Evolutionary conservation across 2,329 filamentous ascomycete genomes (phyloP).

Genomic region (Aureobasidium sp.): DNA sequence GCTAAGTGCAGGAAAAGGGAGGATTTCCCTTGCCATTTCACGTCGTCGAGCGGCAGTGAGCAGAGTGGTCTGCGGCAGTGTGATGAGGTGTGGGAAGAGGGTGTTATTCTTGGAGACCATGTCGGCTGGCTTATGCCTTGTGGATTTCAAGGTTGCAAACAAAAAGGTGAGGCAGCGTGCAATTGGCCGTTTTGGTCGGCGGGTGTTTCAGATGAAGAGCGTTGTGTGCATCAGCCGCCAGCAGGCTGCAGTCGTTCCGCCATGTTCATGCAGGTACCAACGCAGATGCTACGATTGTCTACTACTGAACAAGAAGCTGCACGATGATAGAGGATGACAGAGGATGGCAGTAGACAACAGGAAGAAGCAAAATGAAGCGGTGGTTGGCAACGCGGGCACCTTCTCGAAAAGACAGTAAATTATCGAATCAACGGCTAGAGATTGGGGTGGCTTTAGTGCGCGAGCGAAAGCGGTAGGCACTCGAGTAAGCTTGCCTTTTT

Average conservation of each 20-base stretch:
- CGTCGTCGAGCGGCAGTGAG: not conserved
- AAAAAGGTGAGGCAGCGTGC: not conserved
- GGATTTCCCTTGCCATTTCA: not conserved
- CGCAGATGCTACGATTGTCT: not conserved
- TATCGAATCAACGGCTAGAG: conserved; percentile 14
- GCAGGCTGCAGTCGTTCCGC: not conserved
- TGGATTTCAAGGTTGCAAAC: not conserved
- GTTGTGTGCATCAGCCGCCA: conserved; percentile 10
- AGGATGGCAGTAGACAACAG: not conserved
- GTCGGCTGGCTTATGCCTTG: not conserved
- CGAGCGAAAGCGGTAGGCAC: conserved; percentile 7
- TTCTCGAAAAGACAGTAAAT: not conserved
- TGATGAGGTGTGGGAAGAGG: not conserved
- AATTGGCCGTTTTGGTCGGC: conserved; percentile 5
- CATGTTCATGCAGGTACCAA: conserved; percentile 12
- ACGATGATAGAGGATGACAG: not conserved
- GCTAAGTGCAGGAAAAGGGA: not conserved
- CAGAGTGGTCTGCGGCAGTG: not conserved
- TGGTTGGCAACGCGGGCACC: not conserved
- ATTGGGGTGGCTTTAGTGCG: conserved; percentile 7
- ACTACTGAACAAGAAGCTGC: not conserved
- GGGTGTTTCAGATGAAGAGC: conserved; percentile 9
- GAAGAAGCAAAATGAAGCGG: not conserved
- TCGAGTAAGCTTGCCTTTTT: conserved; percentile 2
- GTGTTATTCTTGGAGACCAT: conserved; percentile 5